Evolutionary conservation across 345 rosid genomes (phyloP).

Genomic region (Cochlearia excelsa): DNA sequence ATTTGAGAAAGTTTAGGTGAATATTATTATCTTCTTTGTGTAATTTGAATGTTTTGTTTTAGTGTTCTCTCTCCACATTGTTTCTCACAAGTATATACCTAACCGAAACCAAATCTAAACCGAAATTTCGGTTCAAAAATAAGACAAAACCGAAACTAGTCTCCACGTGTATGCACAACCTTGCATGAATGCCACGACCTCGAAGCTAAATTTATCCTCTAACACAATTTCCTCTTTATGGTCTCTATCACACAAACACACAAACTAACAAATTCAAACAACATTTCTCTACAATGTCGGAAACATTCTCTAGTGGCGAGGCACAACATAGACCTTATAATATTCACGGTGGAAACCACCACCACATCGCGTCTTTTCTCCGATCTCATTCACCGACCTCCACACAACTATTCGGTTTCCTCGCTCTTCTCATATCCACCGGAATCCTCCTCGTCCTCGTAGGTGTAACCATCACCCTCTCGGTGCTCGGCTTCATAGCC

Average conservation of each 20-base stretch:
- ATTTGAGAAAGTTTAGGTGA: neutral
- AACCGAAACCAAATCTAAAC: neutral
- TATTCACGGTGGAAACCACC: conserved; percentile 31
- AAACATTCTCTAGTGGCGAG: conserved; percentile 21
- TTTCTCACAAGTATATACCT: no score
- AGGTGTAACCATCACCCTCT: conserved; percentile 44
- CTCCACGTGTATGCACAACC: conserved; percentile 37
- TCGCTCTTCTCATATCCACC: conserved; percentile 57
- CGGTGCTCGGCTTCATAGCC: neutral
- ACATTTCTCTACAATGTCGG: conserved; percentile 33
- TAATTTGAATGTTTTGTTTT: no score
- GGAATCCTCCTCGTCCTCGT: conserved; percentile 63
- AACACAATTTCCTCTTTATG: neutral
- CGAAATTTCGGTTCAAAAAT: conserved; percentile 11
- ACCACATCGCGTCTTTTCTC: conserved; percentile 36
- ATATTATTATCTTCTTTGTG: neutral
- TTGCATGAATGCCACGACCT: conserved; percentile 38
- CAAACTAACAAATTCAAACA: conserved; percentile 12
- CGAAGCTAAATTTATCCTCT: conserved; percentile 27
- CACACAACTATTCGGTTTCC: conserved; percentile 54
- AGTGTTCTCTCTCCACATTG: no score
- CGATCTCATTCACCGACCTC: conserved; percentile 64
- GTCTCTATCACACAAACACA: conserved; percentile 15
- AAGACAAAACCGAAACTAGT: conserved; percentile 14
- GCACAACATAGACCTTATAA: conserved; percentile 23